phyloP scores from a whole-genome alignment of 192 early-diverging fungal species.

The Paraglomus brasilianum region DNA sequence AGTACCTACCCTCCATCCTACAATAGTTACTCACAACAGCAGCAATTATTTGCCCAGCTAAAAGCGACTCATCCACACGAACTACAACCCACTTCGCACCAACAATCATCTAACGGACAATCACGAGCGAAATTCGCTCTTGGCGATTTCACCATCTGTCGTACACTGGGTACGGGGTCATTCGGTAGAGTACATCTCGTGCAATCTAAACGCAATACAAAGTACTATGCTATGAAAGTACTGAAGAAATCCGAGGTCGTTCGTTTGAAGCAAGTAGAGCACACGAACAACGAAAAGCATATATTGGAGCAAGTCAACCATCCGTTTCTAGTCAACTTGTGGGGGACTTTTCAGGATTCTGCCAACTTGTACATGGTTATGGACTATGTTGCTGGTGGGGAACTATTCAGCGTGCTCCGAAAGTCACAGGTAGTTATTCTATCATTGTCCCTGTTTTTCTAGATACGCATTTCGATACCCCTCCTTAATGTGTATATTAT shows the following conservation, averaged over 20 bases:
- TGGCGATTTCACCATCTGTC: constrained; percentile 77
- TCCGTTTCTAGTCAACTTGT: constrained; percentile 90
- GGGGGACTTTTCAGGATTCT: constrained; percentile 93
- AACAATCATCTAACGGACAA: not conserved
- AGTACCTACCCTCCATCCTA: not conserved
- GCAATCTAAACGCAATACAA: constrained; percentile 70
- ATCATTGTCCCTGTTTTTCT: not conserved
- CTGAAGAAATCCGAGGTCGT: constrained; percentile 93
- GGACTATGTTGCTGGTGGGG: constrained; percentile 95
- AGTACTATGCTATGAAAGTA: constrained; percentile 97
- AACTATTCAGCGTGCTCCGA: constrained; percentile 78
- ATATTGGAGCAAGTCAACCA: constrained; percentile 86
- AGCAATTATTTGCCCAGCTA: constrained; percentile 8
- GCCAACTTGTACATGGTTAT: constrained; percentile 91
- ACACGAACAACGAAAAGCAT: constrained; percentile 95
- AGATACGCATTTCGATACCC: constrained; percentile 2
- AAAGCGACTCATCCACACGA: constrained; percentile 14
- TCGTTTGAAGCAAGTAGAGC: constrained; percentile 94
- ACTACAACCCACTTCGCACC: not conserved
- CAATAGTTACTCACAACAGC: constrained; percentile 6
- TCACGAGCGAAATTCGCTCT: constrained; percentile 60
- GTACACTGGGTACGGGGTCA: constrained; percentile 93
- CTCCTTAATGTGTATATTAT: too few species aligned
- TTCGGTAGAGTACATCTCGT: constrained; percentile 97
- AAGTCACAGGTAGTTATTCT: constrained; percentile 68